These are phyloP conservation scores for Elsinoe fawcettii DNA, from an alignment of 2,329 filamentous ascomycete genomes.

Conservation along the genomic window DNA sequence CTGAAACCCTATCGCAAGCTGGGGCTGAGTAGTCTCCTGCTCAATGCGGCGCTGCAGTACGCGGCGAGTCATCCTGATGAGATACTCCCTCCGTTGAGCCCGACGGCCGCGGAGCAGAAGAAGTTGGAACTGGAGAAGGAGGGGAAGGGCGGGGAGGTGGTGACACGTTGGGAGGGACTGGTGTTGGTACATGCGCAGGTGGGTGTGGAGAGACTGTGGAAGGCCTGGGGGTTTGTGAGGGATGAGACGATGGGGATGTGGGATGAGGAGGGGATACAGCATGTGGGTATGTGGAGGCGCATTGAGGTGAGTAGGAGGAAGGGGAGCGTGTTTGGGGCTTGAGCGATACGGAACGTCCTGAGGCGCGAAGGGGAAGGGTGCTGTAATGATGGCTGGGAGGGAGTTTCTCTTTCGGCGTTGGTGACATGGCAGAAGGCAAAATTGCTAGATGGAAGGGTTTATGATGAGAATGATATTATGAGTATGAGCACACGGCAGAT, in stretches of 20 bases:
- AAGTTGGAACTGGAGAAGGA: conserved; percentile 22
- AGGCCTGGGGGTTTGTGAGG: conserved; percentile 61
- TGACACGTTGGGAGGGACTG: conserved; percentile 61
- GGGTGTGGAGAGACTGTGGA: conserved; percentile 57
- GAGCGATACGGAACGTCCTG: neutral
- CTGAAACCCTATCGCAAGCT: conserved; percentile 54
- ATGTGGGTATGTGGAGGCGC: conserved; percentile 73
- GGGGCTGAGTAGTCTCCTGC: conserved; percentile 57
- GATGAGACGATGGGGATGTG: conserved; percentile 70
- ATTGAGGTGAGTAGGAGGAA: conserved; percentile 27
- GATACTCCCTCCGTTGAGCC: conserved; percentile 34
- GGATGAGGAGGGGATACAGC: conserved; percentile 75
- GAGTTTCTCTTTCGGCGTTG: neutral
- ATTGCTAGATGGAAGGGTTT: neutral
- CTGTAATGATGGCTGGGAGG: neutral
- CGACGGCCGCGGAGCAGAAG: conserved; percentile 36
- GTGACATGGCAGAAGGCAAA: neutral
- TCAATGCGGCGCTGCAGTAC: conserved; percentile 62
- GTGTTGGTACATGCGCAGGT: conserved; percentile 74
- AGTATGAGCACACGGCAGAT: conserved; percentile 1
- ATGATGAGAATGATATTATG: neutral
- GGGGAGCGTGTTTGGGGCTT: neutral
- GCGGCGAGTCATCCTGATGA: conserved; percentile 50
- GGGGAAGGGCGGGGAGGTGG: conserved; percentile 30
- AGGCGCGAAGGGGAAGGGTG: neutral